Base-by-base conservation (phyloP, 1,284 basidiomycete genomes). In the Ceratobasidium sp. region DNA sequence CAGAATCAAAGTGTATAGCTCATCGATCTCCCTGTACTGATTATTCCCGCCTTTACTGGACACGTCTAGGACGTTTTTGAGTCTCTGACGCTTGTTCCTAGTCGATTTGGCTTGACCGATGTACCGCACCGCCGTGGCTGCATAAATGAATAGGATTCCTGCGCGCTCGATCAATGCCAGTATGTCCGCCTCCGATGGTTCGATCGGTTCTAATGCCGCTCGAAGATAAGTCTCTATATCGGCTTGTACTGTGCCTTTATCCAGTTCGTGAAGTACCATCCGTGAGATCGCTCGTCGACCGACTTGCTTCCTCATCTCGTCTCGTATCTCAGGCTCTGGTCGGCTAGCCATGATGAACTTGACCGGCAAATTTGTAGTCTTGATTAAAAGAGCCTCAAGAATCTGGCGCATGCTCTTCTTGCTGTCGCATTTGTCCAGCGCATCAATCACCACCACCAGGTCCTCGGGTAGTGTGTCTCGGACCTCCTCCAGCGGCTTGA, bases 181-280 rank as follows among this genome's bases (percentile, higher is more conserved):
- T 5, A 55, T 5, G 3, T 55, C 29, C 6, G 7, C 8, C 22
- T 15, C 4, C 10, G 53, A 55, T 13, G 35, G 32, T 5, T 35
- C 13, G 32, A 64, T 47, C 4, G 60, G 31, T 5, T 27, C 22
- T 7, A 64, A 13, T n/a, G 38, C 25, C 17, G 25, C 25, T 4
- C n/a, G 13, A 12, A 64, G 22, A 35, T 52, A 64, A 6, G 34
- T 50, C 20, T 22, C 20, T 13, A 64, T 64, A 35, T 64, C 60
- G 17, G 25, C 47, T 38, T 52, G 32, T 15, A 64, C 60, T 2
- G 12, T 29, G 17, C 22, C n/a, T 8, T n/a, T 45, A 3, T 64
- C 60, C 17, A 64, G 34, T 5, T 64, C 35, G 35, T 64, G 60
- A 7, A 64, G 60, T 17, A 47, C 45, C 10, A 47, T 47, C 22